Evolutionary conservation across 805 yeast species (phyloP), one percentile per base, ranked within the genome.

Genomic region (Starmerella sp.): DNA sequence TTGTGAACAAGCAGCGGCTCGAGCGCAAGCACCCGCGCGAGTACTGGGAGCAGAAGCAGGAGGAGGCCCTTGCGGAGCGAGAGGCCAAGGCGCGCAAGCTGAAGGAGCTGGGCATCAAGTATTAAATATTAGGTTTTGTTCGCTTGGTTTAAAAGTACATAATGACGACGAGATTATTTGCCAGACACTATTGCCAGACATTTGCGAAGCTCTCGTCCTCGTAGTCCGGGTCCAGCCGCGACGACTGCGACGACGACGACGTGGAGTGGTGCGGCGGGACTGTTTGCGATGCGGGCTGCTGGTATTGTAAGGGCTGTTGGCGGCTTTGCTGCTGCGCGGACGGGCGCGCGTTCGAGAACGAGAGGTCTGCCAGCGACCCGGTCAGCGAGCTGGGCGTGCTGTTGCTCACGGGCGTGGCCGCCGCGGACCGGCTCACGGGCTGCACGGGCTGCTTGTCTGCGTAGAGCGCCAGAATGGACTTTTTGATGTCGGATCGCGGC

Each of bases 381-480:
- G 48, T 9, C 11, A 44, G 37, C 22, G 48, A 44, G 14, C 15
- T 22, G 14, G 47, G 7, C 35, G 48, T 31, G 48, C 29, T 44
- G 37, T 30, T 15, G 29, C 15, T 30, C 37, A 29, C 28, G 22
- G 48, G 48, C 29, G 37, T 15, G 13, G n/a, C 48, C 28, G 36
- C 48, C 14, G 48, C 54, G 46, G 54, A 46, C 35, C 28, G 61
- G 36, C 32, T 22, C 48, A 31, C 32, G 28, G 48, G 37, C 37
- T 44, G 30, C 22, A 6, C 37, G 29, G 48, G 17, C 48, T 44
- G 17, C 48, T 63, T 47, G 32, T 34, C 69, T 22, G 75, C 70
- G 68, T 93, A 93, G 52, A 93, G 75, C 29, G 97, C 88, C 56
- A 93, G 71, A 57, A 93, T 93, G 1, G 96, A 87, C 71, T 87